Evolutionary conservation across 805 yeast species (phyloP).

Genomic region (Candida qinlingensis): DNA sequence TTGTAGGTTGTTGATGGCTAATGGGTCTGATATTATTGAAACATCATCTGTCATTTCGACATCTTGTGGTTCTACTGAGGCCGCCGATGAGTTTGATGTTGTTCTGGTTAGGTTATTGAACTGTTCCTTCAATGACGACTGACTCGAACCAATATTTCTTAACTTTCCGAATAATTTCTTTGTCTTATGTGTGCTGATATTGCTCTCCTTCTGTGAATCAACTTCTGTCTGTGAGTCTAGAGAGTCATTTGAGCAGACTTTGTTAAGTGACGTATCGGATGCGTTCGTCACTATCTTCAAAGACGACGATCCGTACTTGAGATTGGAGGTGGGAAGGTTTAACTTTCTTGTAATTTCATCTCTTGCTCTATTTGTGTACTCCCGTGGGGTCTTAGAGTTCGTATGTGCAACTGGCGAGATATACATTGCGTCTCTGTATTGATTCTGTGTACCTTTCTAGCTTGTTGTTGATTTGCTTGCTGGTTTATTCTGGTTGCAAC

Average conservation of each 20-base stretch:
- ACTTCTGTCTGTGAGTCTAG: constrained; percentile 14
- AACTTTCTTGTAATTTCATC: constrained; percentile 25
- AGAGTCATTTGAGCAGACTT: constrained; percentile 19
- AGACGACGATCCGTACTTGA: constrained; percentile 27
- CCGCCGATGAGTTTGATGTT: constrained; percentile 6
- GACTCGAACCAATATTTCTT: constrained; percentile 9
- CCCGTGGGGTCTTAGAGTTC: constrained; percentile 24
- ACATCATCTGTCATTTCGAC: constrained; percentile 8
- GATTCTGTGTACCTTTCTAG: background rate
- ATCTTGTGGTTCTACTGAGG: constrained; percentile 7
- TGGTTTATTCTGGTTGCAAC: background rate
- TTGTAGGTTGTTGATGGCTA: constrained; percentile 11
- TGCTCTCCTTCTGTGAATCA: background rate
- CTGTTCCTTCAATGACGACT: constrained; percentile 6
- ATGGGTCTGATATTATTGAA: constrained; percentile 1
- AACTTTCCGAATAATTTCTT: constrained; percentile 10
- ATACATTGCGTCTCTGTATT: constrained; percentile 14
- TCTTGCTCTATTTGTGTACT: constrained; percentile 27
- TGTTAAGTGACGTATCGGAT: constrained; percentile 20
- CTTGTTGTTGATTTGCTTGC: too few relatives aligned
- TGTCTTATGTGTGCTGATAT: background rate
- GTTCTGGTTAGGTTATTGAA: constrained; percentile 5
- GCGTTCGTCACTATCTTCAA: constrained; percentile 23
- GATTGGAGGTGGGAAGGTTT: constrained; percentile 14
- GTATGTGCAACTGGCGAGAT: constrained; percentile 18